A percentile compares a stretch with the other conserved stretches of the same genome.
These are phyloP conservation scores for Amanita phalloides DNA, from an alignment of 768 basidiomycete genomes.

Conservation along the genomic window DNA sequence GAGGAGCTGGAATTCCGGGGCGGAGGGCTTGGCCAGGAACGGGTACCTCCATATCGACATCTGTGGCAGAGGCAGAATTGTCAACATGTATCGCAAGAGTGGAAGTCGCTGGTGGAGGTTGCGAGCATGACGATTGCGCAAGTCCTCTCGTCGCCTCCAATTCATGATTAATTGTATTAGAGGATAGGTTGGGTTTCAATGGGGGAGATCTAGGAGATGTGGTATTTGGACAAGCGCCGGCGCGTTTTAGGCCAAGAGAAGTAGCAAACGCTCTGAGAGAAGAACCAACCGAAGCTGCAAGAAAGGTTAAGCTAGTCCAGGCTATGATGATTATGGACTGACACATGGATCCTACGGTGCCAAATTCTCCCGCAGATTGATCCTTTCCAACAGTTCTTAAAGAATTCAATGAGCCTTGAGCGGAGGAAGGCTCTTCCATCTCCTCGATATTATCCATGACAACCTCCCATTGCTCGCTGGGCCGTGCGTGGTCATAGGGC, in stretches of 20 bases:
- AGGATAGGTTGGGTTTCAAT: conserved; percentile 10
- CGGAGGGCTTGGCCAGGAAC: conserved; percentile 51
- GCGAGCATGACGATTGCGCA: conserved; percentile 11
- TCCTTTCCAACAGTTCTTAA: conserved; percentile 23
- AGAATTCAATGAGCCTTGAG: conserved; percentile 39
- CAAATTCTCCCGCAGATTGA: conserved; percentile 54
- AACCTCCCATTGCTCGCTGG: conserved; percentile 78
- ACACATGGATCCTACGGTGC: conserved; percentile 47
- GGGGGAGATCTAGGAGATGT: conserved; percentile 3
- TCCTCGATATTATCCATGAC: conserved; percentile 80
- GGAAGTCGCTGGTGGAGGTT: not conserved
- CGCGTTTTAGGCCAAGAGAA: conserved; percentile 61
- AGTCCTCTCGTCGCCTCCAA: conserved; percentile 23
- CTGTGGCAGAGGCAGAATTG: conserved; percentile 8
- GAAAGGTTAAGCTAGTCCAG: conserved; percentile 6
- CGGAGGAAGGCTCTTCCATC: conserved; percentile 39
- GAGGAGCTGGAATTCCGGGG: conserved; percentile 50
- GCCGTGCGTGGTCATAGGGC: conserved; percentile 25
- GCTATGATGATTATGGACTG: conserved; percentile 13
- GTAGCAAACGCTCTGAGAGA: conserved; percentile 71
- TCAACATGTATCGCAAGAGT: conserved; percentile 16
- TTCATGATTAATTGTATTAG: not conserved
- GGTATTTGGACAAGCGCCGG: conserved; percentile 21
- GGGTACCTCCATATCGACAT: conserved; percentile 28
- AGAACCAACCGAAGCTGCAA: conserved; percentile 45